Conservation (phyloP, 164 flowering plant species). For the Aristolochia fimbriata region DNA sequence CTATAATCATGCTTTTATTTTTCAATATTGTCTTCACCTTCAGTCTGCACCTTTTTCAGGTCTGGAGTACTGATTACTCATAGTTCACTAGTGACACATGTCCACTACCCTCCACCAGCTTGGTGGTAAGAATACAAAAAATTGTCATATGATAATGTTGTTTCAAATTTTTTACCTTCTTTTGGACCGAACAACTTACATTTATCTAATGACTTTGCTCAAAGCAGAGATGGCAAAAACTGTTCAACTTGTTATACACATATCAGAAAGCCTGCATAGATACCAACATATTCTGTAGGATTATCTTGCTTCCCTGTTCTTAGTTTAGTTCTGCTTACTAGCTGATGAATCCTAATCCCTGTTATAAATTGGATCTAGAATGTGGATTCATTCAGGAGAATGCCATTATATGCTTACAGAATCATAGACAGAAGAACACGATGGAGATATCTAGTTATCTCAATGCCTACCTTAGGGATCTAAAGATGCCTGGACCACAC, state of each 20-base stretch:
- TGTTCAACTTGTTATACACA: slow-evolving; percentile 19
- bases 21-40: neutral
- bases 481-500: too few species aligned
- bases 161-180: neutral
- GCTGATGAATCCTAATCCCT: too few species aligned
- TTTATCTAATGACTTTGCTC: neutral
- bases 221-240: slow-evolving; percentile 30
- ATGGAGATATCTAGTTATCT: too few species aligned
- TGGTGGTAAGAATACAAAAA: slow-evolving; percentile 63
- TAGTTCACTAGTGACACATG: slow-evolving; percentile 58
- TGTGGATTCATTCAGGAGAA: too few species aligned
- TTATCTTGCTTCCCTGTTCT: neutral
- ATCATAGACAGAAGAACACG: too few species aligned
- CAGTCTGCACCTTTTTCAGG: slow-evolving; percentile 32
- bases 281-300: slow-evolving; percentile 60
- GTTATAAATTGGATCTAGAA: too few species aligned
- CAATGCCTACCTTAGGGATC: too few species aligned
- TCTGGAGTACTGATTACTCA: too few species aligned
- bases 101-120: slow-evolving; percentile 95
- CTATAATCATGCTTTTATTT: neutral
- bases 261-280: slow-evolving; percentile 73
- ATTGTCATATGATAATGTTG: neutral
- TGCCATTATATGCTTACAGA: too few species aligned
- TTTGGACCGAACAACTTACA: neutral
- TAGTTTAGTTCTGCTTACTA: too few species aligned